phyloP scores from a whole-genome alignment of 75 land plant species.

The Pinus albicaulis region DNA sequence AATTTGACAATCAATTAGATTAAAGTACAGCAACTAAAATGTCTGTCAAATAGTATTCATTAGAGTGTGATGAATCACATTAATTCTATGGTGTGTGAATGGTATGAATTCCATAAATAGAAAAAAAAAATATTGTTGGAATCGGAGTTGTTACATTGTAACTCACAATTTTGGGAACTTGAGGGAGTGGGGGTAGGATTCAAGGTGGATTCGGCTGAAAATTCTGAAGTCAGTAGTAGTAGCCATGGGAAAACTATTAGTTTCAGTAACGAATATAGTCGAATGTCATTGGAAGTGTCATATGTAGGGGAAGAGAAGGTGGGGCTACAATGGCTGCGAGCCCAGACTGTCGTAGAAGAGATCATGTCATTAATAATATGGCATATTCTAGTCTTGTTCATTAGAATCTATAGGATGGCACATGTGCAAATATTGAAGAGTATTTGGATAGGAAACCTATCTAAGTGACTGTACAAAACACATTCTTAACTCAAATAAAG shows the following conservation, averaged over 20 bases:
- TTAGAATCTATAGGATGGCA: background rate
- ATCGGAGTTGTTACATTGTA: too few species aligned
- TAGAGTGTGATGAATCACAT: too few species aligned
- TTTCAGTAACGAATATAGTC: background rate
- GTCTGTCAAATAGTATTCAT: too few species aligned
- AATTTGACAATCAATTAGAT: too few species aligned
- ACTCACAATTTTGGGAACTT: too few species aligned
- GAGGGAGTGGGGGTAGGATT: too few species aligned
- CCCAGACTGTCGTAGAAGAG: background rate
- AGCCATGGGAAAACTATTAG: background rate
- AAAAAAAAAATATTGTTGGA: too few species aligned
- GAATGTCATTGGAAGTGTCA: background rate
- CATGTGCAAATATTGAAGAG: background rate
- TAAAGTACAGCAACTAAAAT: too few species aligned
- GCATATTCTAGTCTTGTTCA: background rate
- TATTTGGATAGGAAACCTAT: slow-evolving; percentile 7
- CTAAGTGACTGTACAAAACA: too few species aligned
- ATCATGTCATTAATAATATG: background rate
- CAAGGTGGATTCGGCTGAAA: background rate
- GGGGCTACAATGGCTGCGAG: background rate
- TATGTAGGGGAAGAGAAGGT: background rate
- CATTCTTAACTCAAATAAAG: too few species aligned
- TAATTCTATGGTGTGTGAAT: too few species aligned
- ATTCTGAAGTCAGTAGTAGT: background rate
- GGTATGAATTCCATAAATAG: too few species aligned